Percentiles rank a stretch among this genome's conserved stretches.
Conservation (phyloP, 2,329 filamentous ascomycete genomes). For the Onygenales sp. region DNA sequence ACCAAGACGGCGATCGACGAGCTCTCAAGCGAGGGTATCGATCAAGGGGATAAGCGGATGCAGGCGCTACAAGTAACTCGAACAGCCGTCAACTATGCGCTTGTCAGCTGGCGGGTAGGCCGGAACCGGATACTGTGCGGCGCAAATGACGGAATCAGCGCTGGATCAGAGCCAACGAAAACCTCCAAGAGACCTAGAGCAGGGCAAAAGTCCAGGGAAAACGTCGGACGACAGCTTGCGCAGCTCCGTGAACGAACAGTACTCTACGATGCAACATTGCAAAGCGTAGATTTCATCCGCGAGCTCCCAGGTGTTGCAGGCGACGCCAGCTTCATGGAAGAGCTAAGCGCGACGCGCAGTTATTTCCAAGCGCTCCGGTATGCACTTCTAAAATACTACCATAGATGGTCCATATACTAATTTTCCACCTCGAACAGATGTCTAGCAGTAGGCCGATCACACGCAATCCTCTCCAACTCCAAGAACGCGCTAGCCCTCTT, state of each 20-base stretch:
- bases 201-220: constrained; percentile 51
- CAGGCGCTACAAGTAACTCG: constrained; percentile 87
- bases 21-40: constrained; percentile 69
- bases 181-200: constrained; percentile 36
- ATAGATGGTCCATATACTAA: constrained; percentile 11
- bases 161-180: constrained; percentile 35
- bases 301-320: constrained; percentile 84
- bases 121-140: constrained; percentile 84
- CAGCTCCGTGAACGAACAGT: constrained; percentile 79
- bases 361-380: constrained; percentile 90
- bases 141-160: constrained; percentile 63
- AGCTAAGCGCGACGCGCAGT: constrained; percentile 65
- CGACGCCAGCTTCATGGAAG: constrained; percentile 64
- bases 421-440: constrained; percentile 42
- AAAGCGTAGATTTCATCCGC: constrained; percentile 82
- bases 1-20: constrained; percentile 92
- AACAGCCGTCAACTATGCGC: constrained; percentile 86
- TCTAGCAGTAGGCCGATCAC: constrained; percentile 75
- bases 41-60: constrained; percentile 76
- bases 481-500: constrained; percentile 80
- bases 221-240: constrained; percentile 64
- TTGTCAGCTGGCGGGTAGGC: constrained; percentile 90
- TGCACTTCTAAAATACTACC: background rate
- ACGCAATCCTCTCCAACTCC: constrained; percentile 61
- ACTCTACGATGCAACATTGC: constrained; percentile 80